Evolutionary conservation across 345 rosid genomes (phyloP).

Genomic region (Carallia pectinifolia): DNA sequence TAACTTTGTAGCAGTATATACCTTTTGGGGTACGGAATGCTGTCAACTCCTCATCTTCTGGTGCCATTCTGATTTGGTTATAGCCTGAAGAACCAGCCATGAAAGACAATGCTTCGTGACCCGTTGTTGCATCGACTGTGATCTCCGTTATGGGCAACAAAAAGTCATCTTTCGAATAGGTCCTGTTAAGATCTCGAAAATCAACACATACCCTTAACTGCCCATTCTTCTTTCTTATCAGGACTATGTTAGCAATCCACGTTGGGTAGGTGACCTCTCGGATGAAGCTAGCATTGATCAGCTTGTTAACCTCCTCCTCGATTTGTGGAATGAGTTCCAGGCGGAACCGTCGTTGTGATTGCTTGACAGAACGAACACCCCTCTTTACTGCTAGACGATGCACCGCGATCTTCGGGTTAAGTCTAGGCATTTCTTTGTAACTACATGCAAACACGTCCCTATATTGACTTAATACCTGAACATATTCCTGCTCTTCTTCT

Average conservation of each 20-base stretch:
- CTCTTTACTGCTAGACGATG: not conserved
- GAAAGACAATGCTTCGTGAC: too few species aligned
- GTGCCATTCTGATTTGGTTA: too few species aligned
- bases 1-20: constrained; percentile 3
- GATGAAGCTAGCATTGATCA: not conserved
- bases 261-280: not conserved
- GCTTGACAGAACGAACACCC: not conserved
- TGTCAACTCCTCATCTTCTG: not conserved
- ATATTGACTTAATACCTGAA: not conserved
- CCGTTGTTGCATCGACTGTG: not conserved
- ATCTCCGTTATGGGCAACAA: not conserved
- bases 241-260: too few species aligned
- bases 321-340: too few species aligned
- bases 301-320: too few species aligned
- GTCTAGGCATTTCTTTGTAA: not conserved
- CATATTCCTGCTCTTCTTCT: not conserved
- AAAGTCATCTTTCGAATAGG: not conserved
- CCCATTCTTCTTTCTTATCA: too few species aligned
- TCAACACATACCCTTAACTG: not conserved
- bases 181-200: not conserved
- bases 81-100: too few species aligned
- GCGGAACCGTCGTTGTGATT: not conserved
- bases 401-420: not conserved
- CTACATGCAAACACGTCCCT: not conserved
- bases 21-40: not conserved